Evolutionary conservation across 768 basidiomycete genomes (phyloP).

Genomic region (Cystoderma amianthinum): DNA sequence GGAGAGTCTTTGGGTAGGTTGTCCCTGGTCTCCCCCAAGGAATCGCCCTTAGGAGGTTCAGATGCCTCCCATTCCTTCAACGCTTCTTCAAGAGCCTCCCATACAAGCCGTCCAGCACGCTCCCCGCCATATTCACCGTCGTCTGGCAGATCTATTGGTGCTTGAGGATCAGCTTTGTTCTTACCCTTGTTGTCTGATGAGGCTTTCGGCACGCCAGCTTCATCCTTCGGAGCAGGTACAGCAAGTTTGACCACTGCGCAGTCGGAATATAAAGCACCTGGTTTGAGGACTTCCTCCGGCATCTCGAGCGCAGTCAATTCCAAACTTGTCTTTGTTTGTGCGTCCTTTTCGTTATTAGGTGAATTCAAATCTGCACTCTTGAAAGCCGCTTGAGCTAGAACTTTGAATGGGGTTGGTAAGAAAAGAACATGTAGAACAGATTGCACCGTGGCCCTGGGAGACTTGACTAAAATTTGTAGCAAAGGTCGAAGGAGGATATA

Average conservation of each 20-base stretch:
- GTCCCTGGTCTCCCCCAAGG: no score
- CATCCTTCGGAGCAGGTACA: conserved; percentile 19
- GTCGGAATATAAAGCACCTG: conserved; percentile 72
- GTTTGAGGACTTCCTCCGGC: conserved; percentile 63
- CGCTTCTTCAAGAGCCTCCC: conserved; percentile 69
- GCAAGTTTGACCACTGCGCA: conserved; percentile 55
- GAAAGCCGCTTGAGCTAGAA: conserved; percentile 21
- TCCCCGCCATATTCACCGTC: conserved; percentile 73
- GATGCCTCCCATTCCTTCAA: conserved; percentile 61
- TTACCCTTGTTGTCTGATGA: conserved; percentile 6
- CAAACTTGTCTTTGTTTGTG: conserved; percentile 7
- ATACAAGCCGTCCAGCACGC: conserved; percentile 56
- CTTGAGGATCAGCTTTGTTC: conserved; percentile 20
- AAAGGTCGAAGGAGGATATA: conserved; percentile 65
- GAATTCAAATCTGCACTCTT: conserved; percentile 3
- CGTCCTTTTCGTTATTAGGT: not conserved
- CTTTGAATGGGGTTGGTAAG: conserved; percentile 74
- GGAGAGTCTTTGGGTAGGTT: no score
- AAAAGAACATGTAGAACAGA: conserved; percentile 77
- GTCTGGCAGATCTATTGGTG: conserved; percentile 36
- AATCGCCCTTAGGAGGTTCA: conserved; percentile 20
- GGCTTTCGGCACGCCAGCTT: not conserved
- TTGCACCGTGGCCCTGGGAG: conserved; percentile 58
- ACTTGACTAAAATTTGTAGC: conserved; percentile 64
- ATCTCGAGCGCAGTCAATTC: conserved; percentile 8